Evolutionary conservation across 768 basidiomycete species (phyloP).

Genomic region (Pleurotus citrinopileatus): DNA sequence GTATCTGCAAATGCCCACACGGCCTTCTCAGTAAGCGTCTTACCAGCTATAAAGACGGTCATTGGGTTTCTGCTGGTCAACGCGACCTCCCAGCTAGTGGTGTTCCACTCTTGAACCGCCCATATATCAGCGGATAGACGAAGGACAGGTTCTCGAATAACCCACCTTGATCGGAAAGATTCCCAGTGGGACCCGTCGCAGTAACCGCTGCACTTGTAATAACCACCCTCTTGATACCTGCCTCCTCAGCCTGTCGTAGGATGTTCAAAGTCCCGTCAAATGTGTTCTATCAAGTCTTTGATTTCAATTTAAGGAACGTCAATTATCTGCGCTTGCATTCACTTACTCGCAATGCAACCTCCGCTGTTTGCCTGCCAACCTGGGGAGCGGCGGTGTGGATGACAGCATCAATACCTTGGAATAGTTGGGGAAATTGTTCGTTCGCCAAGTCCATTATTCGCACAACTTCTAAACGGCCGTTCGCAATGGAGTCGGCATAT

Average conservation of each 20-base stretch:
- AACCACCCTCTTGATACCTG: constrained; percentile 26
- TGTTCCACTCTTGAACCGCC: constrained; percentile 28
- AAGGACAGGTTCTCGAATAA: neutral
- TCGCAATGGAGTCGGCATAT: constrained; percentile 19
- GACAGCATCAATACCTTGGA: constrained; percentile 49
- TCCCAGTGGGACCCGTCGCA: neutral
- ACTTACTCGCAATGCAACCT: constrained; percentile 18
- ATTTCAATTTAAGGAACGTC: neutral
- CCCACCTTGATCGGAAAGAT: constrained; percentile 15
- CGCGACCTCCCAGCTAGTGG: constrained; percentile 26
- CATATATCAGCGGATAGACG: neutral
- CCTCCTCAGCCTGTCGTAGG: constrained; percentile 34
- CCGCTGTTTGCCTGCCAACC: constrained; percentile 21
- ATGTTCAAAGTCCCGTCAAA: constrained; percentile 39
- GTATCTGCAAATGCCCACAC: constrained; percentile 36
- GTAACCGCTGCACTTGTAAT: constrained; percentile 8
- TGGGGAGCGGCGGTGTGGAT: constrained; percentile 42
- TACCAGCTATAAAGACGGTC: constrained; percentile 31
- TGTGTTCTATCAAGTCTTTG: constrained; percentile 24
- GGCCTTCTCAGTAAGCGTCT: constrained; percentile 33
- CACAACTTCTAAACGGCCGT: constrained; percentile 27
- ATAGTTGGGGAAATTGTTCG: constrained; percentile 43
- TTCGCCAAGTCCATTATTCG: constrained; percentile 28
- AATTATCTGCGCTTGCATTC: constrained; percentile 12
- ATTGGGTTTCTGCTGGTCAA: constrained; percentile 18